phyloP scores from a whole-genome alignment of 2,329 filamentous ascomycete genomes.

The Helotiales sp. region DNA sequence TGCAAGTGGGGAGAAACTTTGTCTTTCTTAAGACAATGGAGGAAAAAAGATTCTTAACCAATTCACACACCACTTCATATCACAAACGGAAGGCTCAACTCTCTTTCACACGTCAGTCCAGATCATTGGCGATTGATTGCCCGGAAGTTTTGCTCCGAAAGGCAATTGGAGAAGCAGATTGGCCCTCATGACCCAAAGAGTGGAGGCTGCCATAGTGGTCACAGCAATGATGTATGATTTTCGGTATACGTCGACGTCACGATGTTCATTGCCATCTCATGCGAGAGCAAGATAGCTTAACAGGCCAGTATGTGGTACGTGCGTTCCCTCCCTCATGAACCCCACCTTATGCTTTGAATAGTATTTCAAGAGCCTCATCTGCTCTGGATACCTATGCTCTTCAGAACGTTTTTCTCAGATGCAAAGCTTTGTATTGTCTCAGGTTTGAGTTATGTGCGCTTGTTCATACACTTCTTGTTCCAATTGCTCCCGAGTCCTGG shows the following conservation, averaged over 20 bases:
- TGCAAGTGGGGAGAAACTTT: background rate
- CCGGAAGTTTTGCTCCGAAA: background rate
- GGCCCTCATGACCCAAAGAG: background rate
- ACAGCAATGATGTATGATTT: background rate
- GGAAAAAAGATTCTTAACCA: slow-evolving; percentile 30
- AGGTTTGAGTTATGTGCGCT: no score
- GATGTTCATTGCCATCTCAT: background rate
- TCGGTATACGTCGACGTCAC: background rate
- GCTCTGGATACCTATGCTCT: no score
- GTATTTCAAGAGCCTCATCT: no score
- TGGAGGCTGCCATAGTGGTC: background rate
- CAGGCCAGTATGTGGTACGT: no score
- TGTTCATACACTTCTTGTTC: no score
- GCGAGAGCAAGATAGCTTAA: background rate
- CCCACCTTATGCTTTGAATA: no score
- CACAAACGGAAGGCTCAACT: background rate
- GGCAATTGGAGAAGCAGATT: background rate
- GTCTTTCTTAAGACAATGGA: slow-evolving; percentile 9
- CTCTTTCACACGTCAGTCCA: background rate
- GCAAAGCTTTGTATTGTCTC: no score
- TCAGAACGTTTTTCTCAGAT: no score
- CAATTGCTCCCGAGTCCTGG: no score
- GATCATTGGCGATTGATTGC: background rate
- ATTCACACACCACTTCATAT: slow-evolving; percentile 30
- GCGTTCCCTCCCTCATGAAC: no score